Evolutionary conservation across 305 asterid genomes (phyloP), one percentile per base, ranked within the genome.

Genomic region (Plantago rigida): DNA sequence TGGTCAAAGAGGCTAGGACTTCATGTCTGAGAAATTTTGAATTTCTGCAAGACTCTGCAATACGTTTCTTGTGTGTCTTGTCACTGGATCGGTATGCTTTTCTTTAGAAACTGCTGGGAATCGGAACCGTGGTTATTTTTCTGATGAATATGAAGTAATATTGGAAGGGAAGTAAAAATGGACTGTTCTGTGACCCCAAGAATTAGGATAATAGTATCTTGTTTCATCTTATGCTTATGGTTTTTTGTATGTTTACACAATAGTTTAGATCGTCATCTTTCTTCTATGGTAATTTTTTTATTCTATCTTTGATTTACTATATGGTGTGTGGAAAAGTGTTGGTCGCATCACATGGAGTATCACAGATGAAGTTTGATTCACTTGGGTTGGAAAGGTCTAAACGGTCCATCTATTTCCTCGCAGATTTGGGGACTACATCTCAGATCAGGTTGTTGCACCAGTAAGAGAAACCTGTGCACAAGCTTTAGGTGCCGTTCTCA

Each of bases 381-480:
- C 34, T 54, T 31, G 52, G 59, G 69, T 36, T 59, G 62, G 36
- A 29, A 54, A 66, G 57, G 67, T 67, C 67, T 71, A 66, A 61
- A 13, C 48, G 64, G 54, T 67, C 55, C 11, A n/a, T 56, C 72
- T 74, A 36, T 15, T 66, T 42, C 42, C 67, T 54, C 73, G 56
- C 87, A 92, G 99, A 76, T 92, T 92, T 60, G 99, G 99, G 67
- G 99, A 92, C 72, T 88, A 92, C 39, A 90, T 92, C 66, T 92
- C 99, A 19, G 99, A 92, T 82, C 99, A 92, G 74, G 99, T 92
- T 67, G 99, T 92, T 74, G 99, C 99, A 29, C 99, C 99, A 48
- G 99, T 92, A 26, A 85, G 99, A 71, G 99, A 92, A 84, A 92
- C 99, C 48, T 88, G 97, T 79, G 99, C 99, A 3, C 99, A 92